These are phyloP conservation scores for Cladobotryum mycophilum DNA, from an alignment of 2,329 filamentous ascomycete genomes.

Conservation along the genomic window DNA sequence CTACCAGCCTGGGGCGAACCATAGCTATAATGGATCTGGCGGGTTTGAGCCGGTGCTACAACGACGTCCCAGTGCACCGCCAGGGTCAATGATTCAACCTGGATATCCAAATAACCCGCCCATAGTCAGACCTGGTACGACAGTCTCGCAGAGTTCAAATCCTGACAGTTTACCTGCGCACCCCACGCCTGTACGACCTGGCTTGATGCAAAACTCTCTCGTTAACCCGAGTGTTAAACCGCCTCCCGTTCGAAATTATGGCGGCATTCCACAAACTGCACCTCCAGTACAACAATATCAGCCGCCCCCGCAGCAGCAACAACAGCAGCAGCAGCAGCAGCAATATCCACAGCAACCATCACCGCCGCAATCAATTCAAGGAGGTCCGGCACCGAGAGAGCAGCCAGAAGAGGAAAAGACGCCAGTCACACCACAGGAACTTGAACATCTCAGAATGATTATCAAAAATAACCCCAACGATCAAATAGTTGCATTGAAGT, in stretches of 20 bases:
- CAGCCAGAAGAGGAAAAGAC: constrained; percentile 18
- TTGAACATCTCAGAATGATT: constrained; percentile 65
- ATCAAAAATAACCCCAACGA: constrained; percentile 69
- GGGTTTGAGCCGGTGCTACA: constrained; percentile 22
- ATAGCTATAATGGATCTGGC: constrained; percentile 17
- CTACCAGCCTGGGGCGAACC: not conserved
- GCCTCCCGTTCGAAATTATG: constrained; percentile 52
- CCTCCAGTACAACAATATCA: constrained; percentile 21
- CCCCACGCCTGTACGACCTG: constrained; percentile 57
- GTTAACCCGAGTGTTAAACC: constrained; percentile 52
- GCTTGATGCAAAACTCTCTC: constrained; percentile 53
- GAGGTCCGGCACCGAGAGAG: constrained; percentile 18
- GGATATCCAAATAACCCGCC: constrained; percentile 5
- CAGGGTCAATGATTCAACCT: constrained; percentile 16
- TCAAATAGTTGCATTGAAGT: constrained; percentile 59
- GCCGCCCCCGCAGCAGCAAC: constrained; percentile 26
- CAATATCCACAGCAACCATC: constrained; percentile 26
- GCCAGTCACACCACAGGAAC: constrained; percentile 68
- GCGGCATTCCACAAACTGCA: constrained; percentile 37
- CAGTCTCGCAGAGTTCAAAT: constrained; percentile 27
- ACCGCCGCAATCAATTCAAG: constrained; percentile 2
- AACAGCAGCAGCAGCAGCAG: constrained; percentile 22
- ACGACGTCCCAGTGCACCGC: constrained; percentile 28
- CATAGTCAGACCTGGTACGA: constrained; percentile 17
- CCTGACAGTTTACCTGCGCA: constrained; percentile 51